Evolutionary conservation across 805 yeast species (phyloP), one percentile per base, ranked within the genome.

Genomic region (Clavispora carvajalis): DNA sequence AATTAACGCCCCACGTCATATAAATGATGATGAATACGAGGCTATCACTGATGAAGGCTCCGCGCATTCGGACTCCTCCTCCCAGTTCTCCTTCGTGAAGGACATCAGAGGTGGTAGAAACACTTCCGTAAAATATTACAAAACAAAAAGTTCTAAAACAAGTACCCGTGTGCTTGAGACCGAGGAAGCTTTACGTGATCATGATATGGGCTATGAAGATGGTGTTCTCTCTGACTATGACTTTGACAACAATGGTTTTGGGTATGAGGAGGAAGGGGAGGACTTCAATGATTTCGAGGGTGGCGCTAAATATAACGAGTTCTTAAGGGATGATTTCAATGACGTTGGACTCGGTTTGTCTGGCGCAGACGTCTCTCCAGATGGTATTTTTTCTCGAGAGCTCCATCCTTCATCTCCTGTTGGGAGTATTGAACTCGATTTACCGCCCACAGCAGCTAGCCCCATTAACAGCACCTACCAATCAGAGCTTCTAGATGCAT

Each of bases 91-190:
- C 1, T 79, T 79, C 47, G 78, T 74, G 36, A 63, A 65, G 33
- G 69, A 66, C 13, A 60, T 57, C 17, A 40, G 53, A 1, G 67
- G 73, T n/a, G 78, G 77, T 3, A 62, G 83, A 44, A 75, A 76
- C 39, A 62, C 74, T 1, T 77, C 82, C 0, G 68, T 73, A 17
- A 71, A 74, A 43, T 77, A 77, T 53, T 77, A 79, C 52, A 73
- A 73, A 39, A 59, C 64, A 2, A 43, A 40, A 33, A 18, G 41
- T 12, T 30, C 34, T 4, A 26, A 15, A 22, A 6, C 31, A 4
- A 16, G 9, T 16, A 28, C 7, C 33, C 17, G 28, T 15, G 33
- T 43, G 7, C 5, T 12, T 8, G 34, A 30, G 12, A 23, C 22
- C 18, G 18, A 17, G 26, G 22, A 4, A 13, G 22, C 1, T 4